Base-by-base conservation (phyloP, 352 stramenopile genomes). In the Elongisporangium senticosum region DNA sequence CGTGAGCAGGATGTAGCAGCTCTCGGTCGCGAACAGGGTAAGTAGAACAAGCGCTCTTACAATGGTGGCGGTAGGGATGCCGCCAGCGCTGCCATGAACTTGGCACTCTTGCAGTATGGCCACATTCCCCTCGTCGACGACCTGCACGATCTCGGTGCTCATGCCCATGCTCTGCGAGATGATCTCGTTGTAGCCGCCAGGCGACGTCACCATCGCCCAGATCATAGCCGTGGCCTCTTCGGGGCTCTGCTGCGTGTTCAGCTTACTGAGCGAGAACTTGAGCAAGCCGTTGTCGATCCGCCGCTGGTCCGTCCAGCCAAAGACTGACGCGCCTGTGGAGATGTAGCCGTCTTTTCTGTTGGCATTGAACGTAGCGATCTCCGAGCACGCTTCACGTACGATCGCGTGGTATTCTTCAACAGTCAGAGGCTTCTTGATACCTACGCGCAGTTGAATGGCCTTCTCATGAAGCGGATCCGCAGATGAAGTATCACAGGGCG, bases 391-490 rank as follows among this genome's bases (percentile, higher is more conserved):
- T 19, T 55, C 37, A 39, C 58, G 62, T 4, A 60, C 60, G 49
- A 87, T 71, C 53, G 68, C 53, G 33, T 75, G 65, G 54, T 77
- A 89, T 50, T 86, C 69, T 0, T 52, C 13, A 4, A 65, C 22
- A 7, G 68, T 77, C 56, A 86, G 59, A 7, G 58, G 56, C 7
- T 69, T 43, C 33, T 43, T 53, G 20, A 75, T 64, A 4, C 47
- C 21, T 10, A 69, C 28, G 7, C 58, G 43, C 1, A 11, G 26
- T 37, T 11, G 6, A 37, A 2, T 37, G 11, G 33, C 7, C 33
- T 43, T 14, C 13, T 43, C 10, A 17, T 43, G 33, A 17, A 7
- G 28, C 28, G 2, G 28, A 8, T 39, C 7, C 28, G 11, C 2
- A 14, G 33, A 0, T 4, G 33, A 43, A 15, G 11, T 4, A 1